Percentiles rank a stretch among this genome's conserved stretches.
Evolutionary conservation across 768 basidiomycete genomes (phyloP).

Genomic region (Saitozyma podzolica): DNA sequence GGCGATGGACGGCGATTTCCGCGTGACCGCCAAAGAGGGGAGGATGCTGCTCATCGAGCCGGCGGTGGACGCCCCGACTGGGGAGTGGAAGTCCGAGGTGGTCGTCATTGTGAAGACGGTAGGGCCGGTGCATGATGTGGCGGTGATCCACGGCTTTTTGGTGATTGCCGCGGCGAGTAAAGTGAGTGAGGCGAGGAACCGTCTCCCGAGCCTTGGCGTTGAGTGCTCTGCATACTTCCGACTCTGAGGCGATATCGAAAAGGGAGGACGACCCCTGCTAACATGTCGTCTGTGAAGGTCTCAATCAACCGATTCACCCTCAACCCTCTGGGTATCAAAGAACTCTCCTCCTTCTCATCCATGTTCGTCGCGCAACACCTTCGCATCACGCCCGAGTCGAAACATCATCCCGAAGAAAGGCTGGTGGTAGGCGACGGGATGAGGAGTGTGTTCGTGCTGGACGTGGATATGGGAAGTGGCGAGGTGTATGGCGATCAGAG

Average conservation of each 20-base stretch:
- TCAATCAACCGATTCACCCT: constrained; percentile 26
- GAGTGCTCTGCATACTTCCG: not conserved
- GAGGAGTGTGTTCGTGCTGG: constrained; percentile 46
- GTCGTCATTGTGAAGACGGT: constrained; percentile 14
- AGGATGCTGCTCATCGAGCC: constrained; percentile 28
- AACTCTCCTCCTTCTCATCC: constrained; percentile 34
- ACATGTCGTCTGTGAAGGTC: constrained; percentile 8
- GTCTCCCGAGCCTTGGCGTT: not conserved
- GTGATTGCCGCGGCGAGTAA: constrained; percentile 44
- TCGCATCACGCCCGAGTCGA: constrained; percentile 19
- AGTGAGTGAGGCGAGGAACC: constrained; percentile 21
- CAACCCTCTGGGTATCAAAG: constrained; percentile 15
- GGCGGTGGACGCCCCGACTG: constrained; percentile 2
- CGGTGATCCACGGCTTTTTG: constrained; percentile 43
- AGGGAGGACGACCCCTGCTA: not conserved
- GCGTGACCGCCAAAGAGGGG: constrained; percentile 27
- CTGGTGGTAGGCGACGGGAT: constrained; percentile 49
- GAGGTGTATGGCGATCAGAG: constrained; percentile 37
- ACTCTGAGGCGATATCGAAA: not conserved
- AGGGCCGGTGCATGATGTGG: constrained; percentile 44
- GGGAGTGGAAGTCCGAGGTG: constrained; percentile 7
- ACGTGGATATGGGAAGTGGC: constrained; percentile 32
- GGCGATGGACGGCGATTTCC: constrained; percentile 11
- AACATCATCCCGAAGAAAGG: constrained; percentile 25
- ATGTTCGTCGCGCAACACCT: constrained; percentile 46